These are phyloP conservation scores for Polyporus tsugae DNA, from an alignment of 1,284 basidiomycete genomes.

Conservation along the genomic window DNA sequence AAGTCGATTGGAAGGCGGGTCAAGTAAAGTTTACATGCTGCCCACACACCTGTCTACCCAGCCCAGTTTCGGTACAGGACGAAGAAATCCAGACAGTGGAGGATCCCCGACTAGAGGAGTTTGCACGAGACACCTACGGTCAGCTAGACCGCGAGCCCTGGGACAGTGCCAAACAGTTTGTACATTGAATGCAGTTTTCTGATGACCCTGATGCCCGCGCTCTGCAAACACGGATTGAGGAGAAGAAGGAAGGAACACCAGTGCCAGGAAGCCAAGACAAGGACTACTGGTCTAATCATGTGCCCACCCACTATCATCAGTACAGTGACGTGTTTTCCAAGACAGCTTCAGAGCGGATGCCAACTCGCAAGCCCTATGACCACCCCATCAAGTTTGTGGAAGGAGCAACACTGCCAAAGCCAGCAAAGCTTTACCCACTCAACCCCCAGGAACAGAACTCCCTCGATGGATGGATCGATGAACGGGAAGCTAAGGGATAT, in stretches of 20 bases:
- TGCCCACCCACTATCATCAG: slow-evolving; percentile 22
- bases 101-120: slow-evolving; percentile 1
- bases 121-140: not conserved
- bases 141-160: not conserved
- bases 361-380: slow-evolving; percentile 24
- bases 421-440: slow-evolving; percentile 37
- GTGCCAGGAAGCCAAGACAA: slow-evolving; percentile 11
- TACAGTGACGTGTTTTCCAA: slow-evolving; percentile 27
- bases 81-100: slow-evolving; percentile 6
- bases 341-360: slow-evolving; percentile 24
- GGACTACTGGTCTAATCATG: not conserved
- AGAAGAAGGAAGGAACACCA: slow-evolving; percentile 10
- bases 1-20: slow-evolving; percentile 13
- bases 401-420: slow-evolving; percentile 15
- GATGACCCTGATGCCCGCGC: not conserved
- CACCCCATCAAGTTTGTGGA: slow-evolving; percentile 28
- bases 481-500: slow-evolving; percentile 7
- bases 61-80: not conserved
- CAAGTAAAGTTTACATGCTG: slow-evolving; percentile 18
- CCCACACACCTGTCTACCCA: slow-evolving; percentile 12
- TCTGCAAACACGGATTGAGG: not conserved
- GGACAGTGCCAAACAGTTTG: not conserved
- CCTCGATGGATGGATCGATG: slow-evolving; percentile 9
- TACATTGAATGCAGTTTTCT: not conserved
- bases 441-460: slow-evolving; percentile 34